Evolutionary conservation across 345 rosid species (phyloP), one percentile per base, ranked within the genome.

Genomic region (Limnanthes douglasii): DNA sequence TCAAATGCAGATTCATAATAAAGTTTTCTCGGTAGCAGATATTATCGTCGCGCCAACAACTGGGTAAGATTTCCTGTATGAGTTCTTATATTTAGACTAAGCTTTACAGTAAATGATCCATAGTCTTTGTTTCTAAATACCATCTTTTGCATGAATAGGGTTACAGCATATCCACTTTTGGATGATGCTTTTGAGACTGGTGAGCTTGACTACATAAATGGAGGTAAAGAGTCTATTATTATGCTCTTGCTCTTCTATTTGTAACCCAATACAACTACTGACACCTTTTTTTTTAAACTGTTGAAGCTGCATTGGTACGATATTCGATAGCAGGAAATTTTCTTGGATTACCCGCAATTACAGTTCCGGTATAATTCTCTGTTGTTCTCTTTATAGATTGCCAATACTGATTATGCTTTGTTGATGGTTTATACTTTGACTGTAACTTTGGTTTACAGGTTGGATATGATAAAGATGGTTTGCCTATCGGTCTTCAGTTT

Each of bases 271-370:
- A 17, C n/a, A 36, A 5, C 8, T 36, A 3, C 15, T 37, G 2
- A 37, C 21, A 16, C 11, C 13, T 9, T 10, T 19, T 7, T 10
- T n/a, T n/a, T 34, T 2, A 42, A 8, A 6, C 41, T 24, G 10
- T 62, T 64, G 50, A 78, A 78, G 92, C 80, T 39, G 80, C 92
- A 3, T 69, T 71, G 13, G 59, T 71, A 37, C 73, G 78, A 42
- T 78, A 71, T 47, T 73, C 63, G 41, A 74, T 78, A 63, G 78
- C 80, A 13, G 84, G 92, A 36, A 78, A 78, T 42, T 78, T 78
- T 49, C 60, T 78, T 29, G 92, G 92, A 42, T 45, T 78, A 37
- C 92, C 92, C 0, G 80, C 92, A 17, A 57, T 78, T 31, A 66
- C 92, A 0, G 54, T 74, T 35, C 81, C 92, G 0, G 92, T 74